Evolutionary conservation across 257 asterid genomes (phyloP).

Genomic region (Gentiana dahurica): DNA sequence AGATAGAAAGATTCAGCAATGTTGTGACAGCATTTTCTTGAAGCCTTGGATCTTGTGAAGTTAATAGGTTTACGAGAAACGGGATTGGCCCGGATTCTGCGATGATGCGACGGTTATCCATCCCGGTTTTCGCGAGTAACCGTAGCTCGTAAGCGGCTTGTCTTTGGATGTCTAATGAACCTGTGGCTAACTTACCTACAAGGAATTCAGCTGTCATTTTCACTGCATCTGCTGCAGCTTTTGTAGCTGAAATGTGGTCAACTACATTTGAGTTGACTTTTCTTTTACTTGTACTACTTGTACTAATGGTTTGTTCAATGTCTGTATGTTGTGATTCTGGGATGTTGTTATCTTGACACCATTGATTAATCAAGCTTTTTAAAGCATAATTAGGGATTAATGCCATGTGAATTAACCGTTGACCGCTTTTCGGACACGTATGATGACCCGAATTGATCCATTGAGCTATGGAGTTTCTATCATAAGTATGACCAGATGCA

Average conservation of each 20-base stretch:
- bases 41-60: slow-evolving; percentile 45
- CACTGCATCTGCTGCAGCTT: slow-evolving; percentile 57
- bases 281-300: slow-evolving; percentile 31
- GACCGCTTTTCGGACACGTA: slow-evolving; percentile 86
- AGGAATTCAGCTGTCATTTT: slow-evolving; percentile 73
- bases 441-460: slow-evolving; percentile 88
- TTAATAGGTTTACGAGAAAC: slow-evolving; percentile 48
- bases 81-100: slow-evolving; percentile 90
- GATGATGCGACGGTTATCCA: slow-evolving; percentile 76
- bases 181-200: slow-evolving; percentile 71
- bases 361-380: slow-evolving; percentile 57
- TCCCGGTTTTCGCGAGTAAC: slow-evolving; percentile 71
- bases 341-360: slow-evolving; percentile 70
- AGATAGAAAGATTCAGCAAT: slow-evolving; percentile 75
- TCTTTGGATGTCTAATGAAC: slow-evolving; percentile 66
- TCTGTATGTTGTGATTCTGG: slow-evolving; percentile 33
- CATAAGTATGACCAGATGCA: slow-evolving; percentile 87
- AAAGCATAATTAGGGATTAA: slow-evolving; percentile 71
- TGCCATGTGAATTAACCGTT: slow-evolving; percentile 76
- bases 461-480: slow-evolving; percentile 59
- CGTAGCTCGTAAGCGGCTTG: slow-evolving; percentile 85
- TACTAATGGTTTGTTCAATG: slow-evolving; percentile 5
- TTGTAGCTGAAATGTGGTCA: slow-evolving; percentile 69
- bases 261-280: slow-evolving; percentile 28
- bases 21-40: slow-evolving; percentile 86